Evolutionary conservation across 2,329 filamentous ascomycete genomes (phyloP), one percentile per base, ranked within the genome.

Genomic region (Cadophora sp.): DNA sequence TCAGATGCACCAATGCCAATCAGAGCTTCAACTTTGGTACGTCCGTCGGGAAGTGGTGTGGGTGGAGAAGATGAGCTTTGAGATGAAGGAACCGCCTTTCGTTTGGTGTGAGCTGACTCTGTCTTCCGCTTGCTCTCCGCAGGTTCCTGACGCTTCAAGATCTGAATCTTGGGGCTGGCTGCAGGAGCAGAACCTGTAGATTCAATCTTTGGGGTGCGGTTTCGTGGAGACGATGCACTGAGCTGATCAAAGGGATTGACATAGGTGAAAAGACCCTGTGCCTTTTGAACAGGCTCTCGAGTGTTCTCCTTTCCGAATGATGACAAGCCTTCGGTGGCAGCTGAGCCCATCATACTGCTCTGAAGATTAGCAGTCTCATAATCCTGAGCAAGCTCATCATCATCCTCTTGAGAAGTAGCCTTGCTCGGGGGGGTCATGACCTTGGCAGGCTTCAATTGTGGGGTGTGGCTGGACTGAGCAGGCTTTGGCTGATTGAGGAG

Each of bases 401-500:
- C 66, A 43, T 73, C 74, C 59, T 71, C 73, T 50, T 69, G 70
- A 48, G 71, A 81, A 76, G 68, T 71, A 45, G 74, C 75, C 71
- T 81, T 79, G 73, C 80, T 79, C 74, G 79, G 76, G 70, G 78
- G 76, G 67, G 79, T 78, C 66, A 76, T 62, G n/a, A 70, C 68
- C 27, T 74, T 75, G 18, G 73, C 66, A n/a, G 69, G 65, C 65
- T 75, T 74, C 14, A 73, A 33, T 43, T 69, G 70, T 39, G 72
- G 71, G 18, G 66, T 60, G 14, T 59, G 62, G 20, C 89, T 86
- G 58, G 81, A 83, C 77, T 90, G 87, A 66, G 84, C 83, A 14
- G 88, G 87, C 80, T 90, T 94, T 62, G 91, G 89, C 59, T 91
- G 89, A 75, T 94, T 96, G 70, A 99, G 85, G 66, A 98, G 84